phyloP scores from a whole-genome alignment of 2,329 filamentous ascomycete genomes.

The Fusarium foetens region DNA sequence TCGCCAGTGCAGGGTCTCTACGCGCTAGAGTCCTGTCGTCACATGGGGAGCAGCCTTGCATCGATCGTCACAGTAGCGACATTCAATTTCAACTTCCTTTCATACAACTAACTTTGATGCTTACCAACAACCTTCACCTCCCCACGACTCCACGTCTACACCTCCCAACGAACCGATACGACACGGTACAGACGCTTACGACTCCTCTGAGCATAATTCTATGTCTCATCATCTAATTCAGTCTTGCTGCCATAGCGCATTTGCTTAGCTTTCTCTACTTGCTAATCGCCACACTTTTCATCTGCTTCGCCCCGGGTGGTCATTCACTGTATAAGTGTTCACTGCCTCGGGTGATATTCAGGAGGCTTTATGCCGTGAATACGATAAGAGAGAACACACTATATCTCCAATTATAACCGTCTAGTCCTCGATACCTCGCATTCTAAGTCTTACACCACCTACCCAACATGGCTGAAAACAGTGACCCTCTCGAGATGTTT shows the following conservation, averaged over 20 bases:
- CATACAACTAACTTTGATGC: slow-evolving; percentile 9
- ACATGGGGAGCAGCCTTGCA: slow-evolving; percentile 35
- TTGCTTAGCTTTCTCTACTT: slow-evolving; percentile 9
- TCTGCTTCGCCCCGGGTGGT: not conserved
- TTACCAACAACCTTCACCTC: slow-evolving; percentile 1
- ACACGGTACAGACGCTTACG: slow-evolving; percentile 9
- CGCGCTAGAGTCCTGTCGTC: slow-evolving; percentile 26
- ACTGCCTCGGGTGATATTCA: slow-evolving; percentile 1
- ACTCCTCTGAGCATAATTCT: not conserved
- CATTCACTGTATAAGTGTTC: slow-evolving; percentile 6
- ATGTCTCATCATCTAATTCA: slow-evolving; percentile 8
- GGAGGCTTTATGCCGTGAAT: slow-evolving; percentile 17
- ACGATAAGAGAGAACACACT: not conserved
- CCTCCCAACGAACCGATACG: not conserved
- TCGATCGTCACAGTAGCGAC: slow-evolving; percentile 16
- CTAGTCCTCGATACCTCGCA: not conserved
- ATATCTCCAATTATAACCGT: not conserved
- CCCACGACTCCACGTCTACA: not conserved
- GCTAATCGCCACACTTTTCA: slow-evolving; percentile 27
- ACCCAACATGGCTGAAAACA: slow-evolving; percentile 29
- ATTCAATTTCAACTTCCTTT: slow-evolving; percentile 20
- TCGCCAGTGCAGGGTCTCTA: slow-evolving; percentile 28
- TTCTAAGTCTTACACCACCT: not conserved
- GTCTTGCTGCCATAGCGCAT: slow-evolving; percentile 1
- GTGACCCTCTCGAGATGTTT: slow-evolving; percentile 36